These are phyloP conservation scores for Platanthera guangdongensis DNA, from an alignment of 106 monocot genomes.

Conservation along the genomic window DNA sequence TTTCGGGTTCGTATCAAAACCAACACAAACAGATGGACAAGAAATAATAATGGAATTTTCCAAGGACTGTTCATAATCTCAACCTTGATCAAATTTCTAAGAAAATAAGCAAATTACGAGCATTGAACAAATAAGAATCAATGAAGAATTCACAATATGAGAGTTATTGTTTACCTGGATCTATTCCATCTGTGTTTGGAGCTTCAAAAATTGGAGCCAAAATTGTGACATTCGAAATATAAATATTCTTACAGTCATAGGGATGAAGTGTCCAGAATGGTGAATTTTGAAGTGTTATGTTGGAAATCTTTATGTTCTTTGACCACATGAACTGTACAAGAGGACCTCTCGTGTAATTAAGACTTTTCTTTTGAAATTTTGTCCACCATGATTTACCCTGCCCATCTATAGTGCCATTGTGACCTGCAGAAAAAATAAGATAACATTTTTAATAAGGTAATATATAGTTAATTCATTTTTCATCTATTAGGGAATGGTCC, in stretches of 20 bases:
- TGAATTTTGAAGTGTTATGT: constrained; percentile 61
- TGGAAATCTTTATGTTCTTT: constrained; percentile 43
- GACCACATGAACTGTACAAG: constrained; percentile 74
- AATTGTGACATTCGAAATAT: constrained; percentile 47
- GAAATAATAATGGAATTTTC: neutral
- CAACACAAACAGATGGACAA: neutral
- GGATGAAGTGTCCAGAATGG: constrained; percentile 83
- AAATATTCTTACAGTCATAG: constrained; percentile 67
- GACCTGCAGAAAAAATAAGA: constrained; percentile 27
- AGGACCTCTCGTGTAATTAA: constrained; percentile 66
- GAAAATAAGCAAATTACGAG: neutral
- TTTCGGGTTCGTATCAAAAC: neutral
- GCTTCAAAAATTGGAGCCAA: constrained; percentile 51
- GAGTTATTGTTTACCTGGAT: constrained; percentile 41
- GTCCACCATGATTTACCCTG: constrained; percentile 67
- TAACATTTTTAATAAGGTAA: neutral
- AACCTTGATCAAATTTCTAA: neutral
- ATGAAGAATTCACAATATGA: neutral
- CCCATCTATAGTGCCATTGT: constrained; percentile 78
- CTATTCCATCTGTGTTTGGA: constrained; percentile 73
- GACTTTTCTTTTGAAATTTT: constrained; percentile 24
- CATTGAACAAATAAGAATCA: neutral
- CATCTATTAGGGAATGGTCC: neutral
- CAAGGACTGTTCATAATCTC: neutral
- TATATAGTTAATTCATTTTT: neutral